phyloP scores from a whole-genome alignment of 2,329 filamentous ascomycete species.

The Mycogone perniciosa region DNA sequence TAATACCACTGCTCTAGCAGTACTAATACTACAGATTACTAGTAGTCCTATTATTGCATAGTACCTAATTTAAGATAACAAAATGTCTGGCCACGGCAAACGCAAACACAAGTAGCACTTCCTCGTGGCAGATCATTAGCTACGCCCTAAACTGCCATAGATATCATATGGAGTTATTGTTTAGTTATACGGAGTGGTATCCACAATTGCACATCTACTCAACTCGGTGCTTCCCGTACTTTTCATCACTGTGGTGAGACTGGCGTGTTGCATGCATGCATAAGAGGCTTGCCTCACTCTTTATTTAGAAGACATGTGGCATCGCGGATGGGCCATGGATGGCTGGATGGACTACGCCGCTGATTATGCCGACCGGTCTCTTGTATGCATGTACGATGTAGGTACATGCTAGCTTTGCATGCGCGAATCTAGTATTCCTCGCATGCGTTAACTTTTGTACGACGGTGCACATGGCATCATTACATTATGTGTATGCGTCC shows the following conservation, averaged over 20 bases:
- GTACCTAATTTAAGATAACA: neutral
- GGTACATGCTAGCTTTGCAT: no score
- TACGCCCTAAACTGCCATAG: no score
- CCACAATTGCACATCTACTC: neutral
- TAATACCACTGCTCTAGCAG: constrained; percentile 3
- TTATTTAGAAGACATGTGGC: neutral
- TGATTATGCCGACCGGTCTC: neutral
- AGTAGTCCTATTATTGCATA: neutral
- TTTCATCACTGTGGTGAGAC: constrained; percentile 4
- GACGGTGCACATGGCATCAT: no score
- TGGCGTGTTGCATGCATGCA: neutral
- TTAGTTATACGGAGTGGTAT: no score
- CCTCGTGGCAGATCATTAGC: no score
- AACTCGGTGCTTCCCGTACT: neutral
- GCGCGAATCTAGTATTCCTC: no score
- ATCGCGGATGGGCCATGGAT: neutral
- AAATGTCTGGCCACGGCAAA: no score
- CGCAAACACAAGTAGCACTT: no score
- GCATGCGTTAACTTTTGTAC: no score
- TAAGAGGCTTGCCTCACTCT: neutral
- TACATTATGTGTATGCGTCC: no score
- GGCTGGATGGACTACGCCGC: no score
- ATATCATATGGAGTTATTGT: no score
- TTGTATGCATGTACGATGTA: neutral
- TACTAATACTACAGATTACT: neutral